Conservation (phyloP, 768 basidiomycete species). For the Chalciporus sphaerocephalus region DNA sequence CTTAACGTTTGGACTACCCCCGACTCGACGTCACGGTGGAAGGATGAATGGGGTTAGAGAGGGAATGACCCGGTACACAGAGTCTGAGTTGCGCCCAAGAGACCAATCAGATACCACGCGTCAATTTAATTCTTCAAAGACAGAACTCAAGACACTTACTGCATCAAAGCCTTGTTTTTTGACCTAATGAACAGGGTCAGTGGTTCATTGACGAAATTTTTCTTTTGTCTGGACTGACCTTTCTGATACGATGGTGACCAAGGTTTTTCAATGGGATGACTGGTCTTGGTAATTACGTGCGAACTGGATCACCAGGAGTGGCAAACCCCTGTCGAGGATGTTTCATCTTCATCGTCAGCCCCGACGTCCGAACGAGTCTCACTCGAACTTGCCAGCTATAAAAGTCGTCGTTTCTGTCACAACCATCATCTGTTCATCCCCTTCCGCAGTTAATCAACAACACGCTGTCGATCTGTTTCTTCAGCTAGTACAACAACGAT, state of each 20-base stretch:
- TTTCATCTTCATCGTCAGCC: slow-evolving; percentile 13
- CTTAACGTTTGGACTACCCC: no score
- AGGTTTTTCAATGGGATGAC: no score
- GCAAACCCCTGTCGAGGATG: slow-evolving; percentile 13
- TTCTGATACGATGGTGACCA: not conserved
- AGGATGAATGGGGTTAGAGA: no score
- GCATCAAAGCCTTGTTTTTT: not conserved
- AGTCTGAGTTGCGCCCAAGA: no score
- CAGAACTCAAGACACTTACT: no score
- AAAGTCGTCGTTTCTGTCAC: not conserved
- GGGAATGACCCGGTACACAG: no score
- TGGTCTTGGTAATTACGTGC: slow-evolving; percentile 14
- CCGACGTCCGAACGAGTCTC: not conserved
- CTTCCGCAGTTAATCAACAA: slow-evolving; percentile 3
- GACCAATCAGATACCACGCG: not conserved
- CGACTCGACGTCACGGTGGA: no score
- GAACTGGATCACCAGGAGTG: slow-evolving; percentile 17
- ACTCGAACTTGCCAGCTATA: slow-evolving; percentile 15
- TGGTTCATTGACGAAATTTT: not conserved
- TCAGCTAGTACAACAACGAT: slow-evolving; percentile 9
- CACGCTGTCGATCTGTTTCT: not conserved
- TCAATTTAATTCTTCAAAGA: not conserved
- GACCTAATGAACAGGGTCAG: not conserved
- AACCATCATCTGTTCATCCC: not conserved
- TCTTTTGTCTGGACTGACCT: not conserved